Evolutionary conservation across 352 stramenopile species (phyloP), one percentile per base, ranked within the genome.

Genomic region (Pythium folliculosum): DNA sequence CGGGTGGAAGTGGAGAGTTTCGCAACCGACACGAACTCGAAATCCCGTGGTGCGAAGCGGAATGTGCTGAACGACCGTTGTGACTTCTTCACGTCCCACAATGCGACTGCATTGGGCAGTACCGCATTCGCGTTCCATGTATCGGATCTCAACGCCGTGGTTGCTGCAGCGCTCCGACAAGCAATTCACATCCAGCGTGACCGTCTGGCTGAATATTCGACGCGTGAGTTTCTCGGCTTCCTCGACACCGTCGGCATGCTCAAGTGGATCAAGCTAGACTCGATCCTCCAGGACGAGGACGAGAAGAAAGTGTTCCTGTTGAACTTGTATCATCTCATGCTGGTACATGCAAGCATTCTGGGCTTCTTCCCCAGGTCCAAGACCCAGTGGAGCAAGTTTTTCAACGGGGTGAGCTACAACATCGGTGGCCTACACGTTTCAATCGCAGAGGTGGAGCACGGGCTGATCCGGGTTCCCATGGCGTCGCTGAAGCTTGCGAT

Each of bases 401-500:
- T 87, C 76, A 88, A 88, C 25, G 75, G 74, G 16, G 71, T 75
- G 22, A 81, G 63, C 54, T 88, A 88, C 67, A 76, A 75, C 27
- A 55, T 90, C 4, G 76, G 78, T 21, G 79, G 77, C 0, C 37
- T 84, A 22, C 40, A 67, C 23, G 77, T 88, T 10, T 82, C 81
- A 3, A 73, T 86, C 19, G 79, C 79, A 0, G 81, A 90, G 60
- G 80, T 90, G 32, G 77, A 90, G 56, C 80, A 88, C 65, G 70
- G 71, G 27, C 52, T 90, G 3, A 55, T 90, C 13, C 79, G 81
- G 0, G 76, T 77, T 1, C 60, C 81, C 7, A 84, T 85, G 70
- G 52, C 72, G 1, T 30, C 75, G 19, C 40, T 84, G 7, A 76
- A 76, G 8, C 62, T 77, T 3, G 69, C 77, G 5, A 73, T 86